phyloP scores from a whole-genome alignment of 352 stramenopile species.

The Pilasporangium apinafurcum region DNA sequence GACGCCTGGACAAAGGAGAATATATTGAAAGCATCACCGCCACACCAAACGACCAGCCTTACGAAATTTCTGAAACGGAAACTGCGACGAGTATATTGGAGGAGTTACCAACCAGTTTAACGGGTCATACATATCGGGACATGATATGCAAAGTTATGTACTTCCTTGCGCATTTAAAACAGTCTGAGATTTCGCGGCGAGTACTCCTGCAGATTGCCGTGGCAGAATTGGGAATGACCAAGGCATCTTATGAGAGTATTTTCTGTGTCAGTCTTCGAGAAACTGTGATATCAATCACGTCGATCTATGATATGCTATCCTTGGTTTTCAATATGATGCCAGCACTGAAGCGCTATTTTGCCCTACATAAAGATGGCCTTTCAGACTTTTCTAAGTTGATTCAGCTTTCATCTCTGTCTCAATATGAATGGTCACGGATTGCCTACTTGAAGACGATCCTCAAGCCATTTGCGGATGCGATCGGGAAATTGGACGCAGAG shows the following conservation, averaged over 20 bases:
- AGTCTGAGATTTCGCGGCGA: slow-evolving; percentile 29
- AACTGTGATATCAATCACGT: slow-evolving; percentile 31
- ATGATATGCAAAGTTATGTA: slow-evolving; percentile 62
- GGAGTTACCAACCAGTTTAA: slow-evolving; percentile 52
- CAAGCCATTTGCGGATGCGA: slow-evolving; percentile 62
- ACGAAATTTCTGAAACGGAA: slow-evolving; percentile 14
- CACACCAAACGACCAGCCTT: slow-evolving; percentile 14
- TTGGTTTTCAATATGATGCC: slow-evolving; percentile 47
- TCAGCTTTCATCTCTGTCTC: slow-evolving; percentile 53
- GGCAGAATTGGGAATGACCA: slow-evolving; percentile 35
- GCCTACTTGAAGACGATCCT: slow-evolving; percentile 51
- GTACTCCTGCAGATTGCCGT: slow-evolving; percentile 43
- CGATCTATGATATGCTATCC: slow-evolving; percentile 42
- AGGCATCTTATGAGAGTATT: slow-evolving; percentile 25
- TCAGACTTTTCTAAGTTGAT: slow-evolving; percentile 69
- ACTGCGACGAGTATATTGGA: slow-evolving; percentile 37
- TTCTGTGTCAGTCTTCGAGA: slow-evolving; percentile 34
- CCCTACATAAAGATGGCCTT: slow-evolving; percentile 41
- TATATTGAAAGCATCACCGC: slow-evolving; percentile 24
- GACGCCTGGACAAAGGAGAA: slow-evolving; percentile 28
- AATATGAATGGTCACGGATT: slow-evolving; percentile 65
- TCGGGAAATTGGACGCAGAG: slow-evolving; percentile 48
- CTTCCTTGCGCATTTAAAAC: slow-evolving; percentile 61
- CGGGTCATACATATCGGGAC: slow-evolving; percentile 59
- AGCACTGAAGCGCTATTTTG: slow-evolving; percentile 55